Evolutionary conservation across 2,329 filamentous ascomycete genomes (phyloP).

Genomic region (Neofusicoccum sp.): DNA sequence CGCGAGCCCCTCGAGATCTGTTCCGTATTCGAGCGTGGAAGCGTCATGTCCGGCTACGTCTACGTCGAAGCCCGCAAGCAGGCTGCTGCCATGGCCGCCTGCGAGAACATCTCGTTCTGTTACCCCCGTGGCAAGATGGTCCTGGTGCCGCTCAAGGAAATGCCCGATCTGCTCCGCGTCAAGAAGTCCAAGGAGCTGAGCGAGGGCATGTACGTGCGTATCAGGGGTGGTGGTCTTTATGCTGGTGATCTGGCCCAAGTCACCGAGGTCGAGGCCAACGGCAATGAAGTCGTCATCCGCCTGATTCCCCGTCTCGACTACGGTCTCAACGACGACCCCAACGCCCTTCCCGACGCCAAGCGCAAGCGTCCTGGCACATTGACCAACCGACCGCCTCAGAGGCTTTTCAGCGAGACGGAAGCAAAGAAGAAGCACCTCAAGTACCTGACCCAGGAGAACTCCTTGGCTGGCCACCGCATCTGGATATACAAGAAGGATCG

Average conservation of each 20-base stretch:
- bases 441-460: slow-evolving; percentile 54
- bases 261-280: slow-evolving; percentile 88
- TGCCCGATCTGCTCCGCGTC: slow-evolving; percentile 83
- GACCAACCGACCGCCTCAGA: slow-evolving; percentile 68
- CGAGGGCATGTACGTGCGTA: slow-evolving; percentile 87
- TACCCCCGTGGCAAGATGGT: slow-evolving; percentile 86
- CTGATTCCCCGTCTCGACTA: slow-evolving; percentile 93
- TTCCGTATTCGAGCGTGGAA: slow-evolving; percentile 86
- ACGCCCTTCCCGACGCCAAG: slow-evolving; percentile 56
- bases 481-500: slow-evolving; percentile 77
- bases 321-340: slow-evolving; percentile 76
- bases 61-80: slow-evolving; percentile 90
- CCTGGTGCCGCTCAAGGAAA: slow-evolving; percentile 92
- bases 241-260: slow-evolving; percentile 88
- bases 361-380: slow-evolving; percentile 67
- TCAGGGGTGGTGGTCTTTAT: slow-evolving; percentile 77
- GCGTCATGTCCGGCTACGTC: slow-evolving; percentile 83
- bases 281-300: slow-evolving; percentile 80
- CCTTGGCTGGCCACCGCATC: slow-evolving; percentile 66
- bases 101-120: slow-evolving; percentile 83
- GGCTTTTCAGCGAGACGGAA: slow-evolving; percentile 89
- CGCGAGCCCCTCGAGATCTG: slow-evolving; percentile 82
- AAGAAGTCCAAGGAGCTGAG: slow-evolving; percentile 86
- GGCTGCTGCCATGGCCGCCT: slow-evolving; percentile 77
- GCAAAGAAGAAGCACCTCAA: slow-evolving; percentile 82